phyloP scores from a whole-genome alignment of 2,329 filamentous ascomycete species.

The Aspergillus puulaauensis region DNA sequence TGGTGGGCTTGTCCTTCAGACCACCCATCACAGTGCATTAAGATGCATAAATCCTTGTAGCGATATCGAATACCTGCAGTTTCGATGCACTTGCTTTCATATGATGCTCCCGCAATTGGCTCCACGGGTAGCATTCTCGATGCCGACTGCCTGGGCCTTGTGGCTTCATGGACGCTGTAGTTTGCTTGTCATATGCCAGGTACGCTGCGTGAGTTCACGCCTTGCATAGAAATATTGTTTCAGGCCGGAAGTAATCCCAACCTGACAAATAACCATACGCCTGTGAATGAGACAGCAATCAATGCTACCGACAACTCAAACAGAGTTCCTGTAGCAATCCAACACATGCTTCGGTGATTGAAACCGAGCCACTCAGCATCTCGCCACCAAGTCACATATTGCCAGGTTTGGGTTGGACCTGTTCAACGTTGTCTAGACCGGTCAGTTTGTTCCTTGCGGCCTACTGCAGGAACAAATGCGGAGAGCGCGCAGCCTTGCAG shows the following conservation, averaged over 20 bases:
- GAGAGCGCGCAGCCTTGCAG: constrained; percentile 23
- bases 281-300: background rate
- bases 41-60: background rate
- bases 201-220: constrained; percentile 4
- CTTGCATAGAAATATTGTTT: background rate
- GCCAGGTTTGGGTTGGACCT: constrained; percentile 10
- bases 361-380: background rate
- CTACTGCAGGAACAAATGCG: constrained; percentile 40
- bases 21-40: constrained; percentile 6
- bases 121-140: background rate
- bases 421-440: constrained; percentile 21
- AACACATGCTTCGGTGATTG: background rate
- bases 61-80: constrained; percentile 4
- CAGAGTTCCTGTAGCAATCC: background rate
- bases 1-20: constrained; percentile 9
- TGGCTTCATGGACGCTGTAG: background rate
- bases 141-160: constrained; percentile 3
- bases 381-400: background rate
- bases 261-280: background rate
- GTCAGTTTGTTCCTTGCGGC: constrained; percentile 25
- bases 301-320: background rate
- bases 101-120: constrained; percentile 8
- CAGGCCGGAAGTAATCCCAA: background rate
- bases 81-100: background rate
- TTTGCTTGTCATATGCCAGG: constrained; percentile 16